Base-by-base conservation (phyloP, 805 yeast species). In the Priceomyces carsonii region DNA sequence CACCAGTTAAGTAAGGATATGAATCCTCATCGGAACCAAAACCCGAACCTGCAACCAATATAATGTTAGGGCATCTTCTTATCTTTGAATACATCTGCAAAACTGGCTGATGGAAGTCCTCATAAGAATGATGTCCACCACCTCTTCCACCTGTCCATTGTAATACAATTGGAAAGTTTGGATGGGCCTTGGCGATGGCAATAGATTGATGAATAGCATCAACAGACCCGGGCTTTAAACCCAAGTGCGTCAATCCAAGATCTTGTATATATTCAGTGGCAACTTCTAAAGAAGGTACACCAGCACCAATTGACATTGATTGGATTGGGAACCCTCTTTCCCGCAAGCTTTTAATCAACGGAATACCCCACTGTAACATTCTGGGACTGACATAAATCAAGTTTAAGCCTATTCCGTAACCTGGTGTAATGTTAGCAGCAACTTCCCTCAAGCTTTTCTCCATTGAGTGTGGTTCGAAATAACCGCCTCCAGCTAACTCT, bases 131-230 rank as follows among this genome's bases (percentile, higher is more conserved):
- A 65, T 93, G 99, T 59, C 99, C 99, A 78, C 99, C 99, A 72
- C 97, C 99, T 78, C 99, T 90, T 66, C 99, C 99, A 77, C 98
- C 99, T 41, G 99, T 93, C 99, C 99, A 93, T 74, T 93, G 99
- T 53, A 93, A 71, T 37, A 93, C 91, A 56, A 93, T 88, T 46
- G 99, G 99, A 90, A 93, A 93, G 45, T 63, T 70, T 48, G 99
- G 99, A 69, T 90, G 95, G 32, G 95, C 90, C 59, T 85, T 87
- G 36, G 99, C 99, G 58, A 93, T 93, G 43, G 83, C 69, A 51
- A 93, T 81, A 49, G 81, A 86, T 63, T 85, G 91, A 47, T 80
- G 73, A 55, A 93, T 88, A 28, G 97, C 84, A 51, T 93, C 99
- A 38, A 89, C 76, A 17, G 98, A 88, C 59, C 99, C 99, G 43